These are phyloP conservation scores for Verbena officinalis DNA, from an alignment of 257 asterid species.

Conservation along the genomic window DNA sequence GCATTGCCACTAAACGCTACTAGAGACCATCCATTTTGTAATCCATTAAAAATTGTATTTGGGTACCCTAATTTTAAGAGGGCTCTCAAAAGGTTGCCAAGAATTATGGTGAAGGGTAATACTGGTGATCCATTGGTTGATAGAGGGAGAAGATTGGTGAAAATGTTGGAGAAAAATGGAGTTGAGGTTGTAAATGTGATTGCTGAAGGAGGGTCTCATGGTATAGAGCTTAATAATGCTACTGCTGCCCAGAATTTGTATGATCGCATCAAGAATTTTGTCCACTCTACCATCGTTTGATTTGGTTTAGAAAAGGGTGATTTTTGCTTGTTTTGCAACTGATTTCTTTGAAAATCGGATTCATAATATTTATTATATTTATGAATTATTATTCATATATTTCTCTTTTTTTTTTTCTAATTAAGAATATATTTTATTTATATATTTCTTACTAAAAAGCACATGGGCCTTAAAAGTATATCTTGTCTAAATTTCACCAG, in stretches of 20 bases:
- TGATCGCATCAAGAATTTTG: slow-evolving; percentile 16
- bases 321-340: no score
- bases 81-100: neutral
- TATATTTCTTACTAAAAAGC: no score
- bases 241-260: slow-evolving; percentile 27
- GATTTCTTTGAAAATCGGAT: no score
- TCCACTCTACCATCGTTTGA: neutral
- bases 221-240: slow-evolving; percentile 21
- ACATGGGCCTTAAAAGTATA: no score
- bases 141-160: slow-evolving; percentile 16
- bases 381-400: no score
- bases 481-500: neutral
- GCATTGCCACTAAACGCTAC: slow-evolving; percentile 19
- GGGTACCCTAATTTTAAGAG: neutral
- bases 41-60: neutral
- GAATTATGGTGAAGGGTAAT: slow-evolving; percentile 19
- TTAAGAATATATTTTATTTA: no score
- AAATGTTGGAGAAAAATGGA: slow-evolving; percentile 19
- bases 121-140: slow-evolving; percentile 24
- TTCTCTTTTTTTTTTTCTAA: no score
- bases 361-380: no score
- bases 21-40: slow-evolving; percentile 14
- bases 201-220: slow-evolving; percentile 26
- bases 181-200: slow-evolving; percentile 21
- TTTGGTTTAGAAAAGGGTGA: no score